A percentile compares a stretch with the other conserved stretches of the same genome.
phyloP scores from a whole-genome alignment of 257 asterid genomes.

The Solanum pinnatisectum region DNA sequence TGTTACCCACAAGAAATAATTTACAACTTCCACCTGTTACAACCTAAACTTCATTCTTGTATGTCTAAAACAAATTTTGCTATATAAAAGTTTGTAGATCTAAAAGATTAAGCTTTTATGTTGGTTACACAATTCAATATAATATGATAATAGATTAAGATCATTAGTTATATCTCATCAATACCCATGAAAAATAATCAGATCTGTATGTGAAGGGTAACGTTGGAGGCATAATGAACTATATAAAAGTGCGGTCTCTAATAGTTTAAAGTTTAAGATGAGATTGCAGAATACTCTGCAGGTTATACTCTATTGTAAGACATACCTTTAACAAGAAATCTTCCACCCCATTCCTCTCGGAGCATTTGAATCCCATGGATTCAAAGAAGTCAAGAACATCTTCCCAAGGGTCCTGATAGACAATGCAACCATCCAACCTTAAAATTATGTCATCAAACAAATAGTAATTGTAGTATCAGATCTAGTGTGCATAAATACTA shows the following conservation, averaged over 20 bases:
- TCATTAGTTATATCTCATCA: background rate
- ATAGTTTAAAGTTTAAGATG: background rate
- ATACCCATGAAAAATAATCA: background rate
- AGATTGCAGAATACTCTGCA: background rate
- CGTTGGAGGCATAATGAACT: background rate
- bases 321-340: constrained; percentile 58
- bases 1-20: too few relatives aligned
- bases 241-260: background rate
- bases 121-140: too few relatives aligned
- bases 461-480: background rate
- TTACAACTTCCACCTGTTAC: too few relatives aligned
- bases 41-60: background rate
- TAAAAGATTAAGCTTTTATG: background rate
- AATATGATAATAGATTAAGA: background rate
- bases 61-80: background rate
- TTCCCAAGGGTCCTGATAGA: too few relatives aligned
- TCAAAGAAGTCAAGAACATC: too few relatives aligned
- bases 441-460: too few relatives aligned
- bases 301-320: background rate
- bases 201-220: background rate
- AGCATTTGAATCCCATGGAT: constrained; percentile 34
- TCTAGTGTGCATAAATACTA: too few relatives aligned
- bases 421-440: too few relatives aligned
- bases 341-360: constrained; percentile 40
- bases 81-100: background rate